These are phyloP conservation scores for Diaporthe sp. DNA, from an alignment of 2,329 filamentous ascomycete genomes.

Conservation along the genomic window DNA sequence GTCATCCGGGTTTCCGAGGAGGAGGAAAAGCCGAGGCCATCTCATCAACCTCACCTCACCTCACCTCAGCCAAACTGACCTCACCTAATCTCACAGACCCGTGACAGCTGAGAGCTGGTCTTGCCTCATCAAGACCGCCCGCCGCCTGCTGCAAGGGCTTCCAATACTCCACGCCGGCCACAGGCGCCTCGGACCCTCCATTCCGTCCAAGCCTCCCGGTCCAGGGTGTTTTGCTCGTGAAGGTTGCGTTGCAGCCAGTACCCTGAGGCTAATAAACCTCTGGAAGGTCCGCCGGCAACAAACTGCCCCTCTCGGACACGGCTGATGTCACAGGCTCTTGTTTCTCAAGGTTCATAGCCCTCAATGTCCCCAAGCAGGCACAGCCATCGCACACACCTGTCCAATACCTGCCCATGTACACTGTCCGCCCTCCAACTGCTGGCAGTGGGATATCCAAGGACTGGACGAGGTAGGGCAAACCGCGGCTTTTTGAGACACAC, in stretches of 20 bases:
- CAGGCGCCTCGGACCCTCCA: constrained; percentile 17
- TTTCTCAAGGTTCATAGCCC: background rate
- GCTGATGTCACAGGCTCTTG: background rate
- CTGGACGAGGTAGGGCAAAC: constrained; percentile 12
- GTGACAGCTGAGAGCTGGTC: background rate
- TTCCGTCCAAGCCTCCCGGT: constrained; percentile 14
- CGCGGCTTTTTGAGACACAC: constrained; percentile 30
- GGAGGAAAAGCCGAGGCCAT: background rate
- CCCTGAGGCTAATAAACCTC: constrained; percentile 16
- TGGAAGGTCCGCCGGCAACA: constrained; percentile 10
- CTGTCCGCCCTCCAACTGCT: background rate
- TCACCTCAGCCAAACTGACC: background rate
- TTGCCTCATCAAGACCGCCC: background rate
- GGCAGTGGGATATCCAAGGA: constrained; percentile 9
- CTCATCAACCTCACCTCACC: constrained; percentile 6
- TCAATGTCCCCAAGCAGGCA: constrained; percentile 5
- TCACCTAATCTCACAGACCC: background rate
- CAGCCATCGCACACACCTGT: background rate
- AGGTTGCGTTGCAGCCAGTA: constrained; percentile 21
- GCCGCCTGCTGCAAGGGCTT: background rate
- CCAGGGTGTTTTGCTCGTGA: background rate
- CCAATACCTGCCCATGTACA: background rate
- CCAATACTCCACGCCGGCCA: background rate
- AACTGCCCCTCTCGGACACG: background rate
- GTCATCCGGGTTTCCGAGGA: constrained; percentile 27